Evolutionary conservation across 257 asterid species (phyloP).

Genomic region (Haberlea rhodopensis): DNA sequence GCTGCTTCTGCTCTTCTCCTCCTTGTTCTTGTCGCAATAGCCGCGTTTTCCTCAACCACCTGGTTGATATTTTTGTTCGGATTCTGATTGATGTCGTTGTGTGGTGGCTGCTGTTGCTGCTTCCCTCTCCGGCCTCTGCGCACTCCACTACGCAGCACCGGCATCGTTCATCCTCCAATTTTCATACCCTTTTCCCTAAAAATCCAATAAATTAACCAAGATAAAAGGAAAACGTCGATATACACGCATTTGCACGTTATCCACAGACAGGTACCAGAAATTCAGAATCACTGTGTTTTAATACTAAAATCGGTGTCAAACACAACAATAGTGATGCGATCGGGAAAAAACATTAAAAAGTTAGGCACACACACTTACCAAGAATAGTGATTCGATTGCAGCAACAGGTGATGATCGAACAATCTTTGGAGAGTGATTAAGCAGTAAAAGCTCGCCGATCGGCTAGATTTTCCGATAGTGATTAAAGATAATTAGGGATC

Average conservation of each 20-base stretch:
- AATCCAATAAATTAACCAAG: slow-evolving; percentile 6
- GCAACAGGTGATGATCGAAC: slow-evolving; percentile 27
- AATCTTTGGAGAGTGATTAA: slow-evolving; percentile 26
- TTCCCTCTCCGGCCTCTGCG: slow-evolving; percentile 63
- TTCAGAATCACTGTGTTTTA: background rate
- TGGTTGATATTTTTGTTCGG: background rate
- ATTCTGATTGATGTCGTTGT: slow-evolving; percentile 4
- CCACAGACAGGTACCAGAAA: too few relatives aligned
- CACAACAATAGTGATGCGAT: background rate
- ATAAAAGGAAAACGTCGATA: background rate
- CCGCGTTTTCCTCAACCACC: slow-evolving; percentile 16
- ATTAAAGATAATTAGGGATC: slow-evolving; percentile 42
- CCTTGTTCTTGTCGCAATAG: slow-evolving; percentile 22
- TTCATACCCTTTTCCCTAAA: slow-evolving; percentile 41
- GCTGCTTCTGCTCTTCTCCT: slow-evolving; percentile 23
- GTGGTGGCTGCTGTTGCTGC: slow-evolving; percentile 14
- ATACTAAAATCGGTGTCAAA: background rate
- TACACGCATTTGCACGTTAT: background rate
- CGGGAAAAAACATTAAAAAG: background rate
- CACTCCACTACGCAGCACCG: slow-evolving; percentile 70
- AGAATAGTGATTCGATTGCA: slow-evolving; percentile 19
- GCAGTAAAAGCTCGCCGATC: slow-evolving; percentile 22
- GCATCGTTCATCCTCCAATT: slow-evolving; percentile 79
- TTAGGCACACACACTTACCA: slow-evolving; percentile 24
- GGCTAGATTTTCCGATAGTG: slow-evolving; percentile 29